These are phyloP conservation scores for Eutrema japonicum DNA, from an alignment of 345 rosid species.

Conservation along the genomic window DNA sequence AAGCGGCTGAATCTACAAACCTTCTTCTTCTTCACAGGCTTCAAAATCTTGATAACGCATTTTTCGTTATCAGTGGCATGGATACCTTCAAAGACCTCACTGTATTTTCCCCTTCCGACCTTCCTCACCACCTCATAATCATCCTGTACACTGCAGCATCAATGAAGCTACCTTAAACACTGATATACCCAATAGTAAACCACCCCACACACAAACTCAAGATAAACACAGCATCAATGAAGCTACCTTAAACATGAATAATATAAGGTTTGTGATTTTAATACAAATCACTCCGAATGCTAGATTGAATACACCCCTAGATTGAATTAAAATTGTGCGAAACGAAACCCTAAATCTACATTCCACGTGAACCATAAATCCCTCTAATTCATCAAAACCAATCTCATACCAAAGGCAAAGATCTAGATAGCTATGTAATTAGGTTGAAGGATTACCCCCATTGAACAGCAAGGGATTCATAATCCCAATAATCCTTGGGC, in stretches of 20 bases:
- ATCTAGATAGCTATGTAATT: slow-evolving; percentile 1
- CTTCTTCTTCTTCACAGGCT: slow-evolving; percentile 99
- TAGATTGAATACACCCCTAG: neutral
- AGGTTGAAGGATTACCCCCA: slow-evolving; percentile 65
- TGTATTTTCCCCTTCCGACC: slow-evolving; percentile 95
- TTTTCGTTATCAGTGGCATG: slow-evolving; percentile 82
- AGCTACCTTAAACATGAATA: slow-evolving; percentile 4
- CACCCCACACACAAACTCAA: slow-evolving; percentile 1
- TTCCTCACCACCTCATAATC: slow-evolving; percentile 95
- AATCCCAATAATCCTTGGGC: slow-evolving; percentile 81
- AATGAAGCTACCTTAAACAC: slow-evolving; percentile 20
- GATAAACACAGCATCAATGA: slow-evolving; percentile 18
- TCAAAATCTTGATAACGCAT: slow-evolving; percentile 91
- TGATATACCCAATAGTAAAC: neutral
- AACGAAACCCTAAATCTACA: slow-evolving; percentile 26
- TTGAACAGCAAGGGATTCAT: slow-evolving; percentile 76
- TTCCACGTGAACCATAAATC: slow-evolving; percentile 9
- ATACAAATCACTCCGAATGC: too few species aligned
- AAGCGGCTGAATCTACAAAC: slow-evolving; percentile 40
- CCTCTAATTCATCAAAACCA: neutral
- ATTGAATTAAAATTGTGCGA: neutral
- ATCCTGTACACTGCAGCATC: slow-evolving; percentile 77
- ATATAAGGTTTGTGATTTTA: too few species aligned
- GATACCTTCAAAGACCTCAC: slow-evolving; percentile 95
- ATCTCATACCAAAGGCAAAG: neutral